Percentiles rank a stretch among this genome's conserved stretches.
Evolutionary conservation across 1,139 yeast genomes (phyloP).

Genomic region (Blastobotrys illinoisensis): DNA sequence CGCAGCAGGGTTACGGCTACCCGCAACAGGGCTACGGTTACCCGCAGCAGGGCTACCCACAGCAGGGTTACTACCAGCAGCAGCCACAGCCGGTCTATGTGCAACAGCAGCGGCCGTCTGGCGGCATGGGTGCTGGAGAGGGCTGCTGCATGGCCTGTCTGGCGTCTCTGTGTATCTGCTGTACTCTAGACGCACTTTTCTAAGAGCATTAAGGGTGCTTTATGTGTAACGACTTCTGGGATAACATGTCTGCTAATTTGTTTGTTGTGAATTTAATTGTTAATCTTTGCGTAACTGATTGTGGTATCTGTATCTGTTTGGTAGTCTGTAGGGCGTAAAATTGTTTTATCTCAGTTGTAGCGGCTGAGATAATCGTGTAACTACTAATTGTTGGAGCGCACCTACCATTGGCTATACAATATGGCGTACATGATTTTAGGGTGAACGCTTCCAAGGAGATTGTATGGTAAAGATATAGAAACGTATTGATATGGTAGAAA

Average conservation of each 20-base stretch:
- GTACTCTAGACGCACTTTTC: slow-evolving; percentile 27
- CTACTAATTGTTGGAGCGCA: no score
- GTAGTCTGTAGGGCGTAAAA: no score
- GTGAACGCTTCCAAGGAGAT: no score
- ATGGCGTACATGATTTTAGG: no score
- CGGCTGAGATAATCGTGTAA: no score
- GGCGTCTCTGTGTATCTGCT: slow-evolving; percentile 38
- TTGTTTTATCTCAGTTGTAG: no score
- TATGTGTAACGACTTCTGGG: background rate
- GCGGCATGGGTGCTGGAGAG: slow-evolving; percentile 19
- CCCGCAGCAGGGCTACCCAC: slow-evolving; percentile 19
- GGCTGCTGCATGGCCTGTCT: slow-evolving; percentile 37
- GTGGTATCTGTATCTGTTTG: no score
- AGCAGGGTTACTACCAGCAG: slow-evolving; percentile 9
- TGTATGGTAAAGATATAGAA: no score
- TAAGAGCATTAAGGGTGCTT: slow-evolving; percentile 1
- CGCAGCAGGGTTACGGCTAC: slow-evolving; percentile 6
- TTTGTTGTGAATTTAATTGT: no score
- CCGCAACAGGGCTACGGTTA: slow-evolving; percentile 18
- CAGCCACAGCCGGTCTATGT: slow-evolving; percentile 38
- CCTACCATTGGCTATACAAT: no score
- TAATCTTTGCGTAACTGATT: no score
- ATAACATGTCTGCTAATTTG: background rate
- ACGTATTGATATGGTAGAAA: no score
- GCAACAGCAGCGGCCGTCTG: slow-evolving; percentile 35